phyloP scores from a whole-genome alignment of 2,329 filamentous ascomycete genomes.

The Phialophora chinensis region DNA sequence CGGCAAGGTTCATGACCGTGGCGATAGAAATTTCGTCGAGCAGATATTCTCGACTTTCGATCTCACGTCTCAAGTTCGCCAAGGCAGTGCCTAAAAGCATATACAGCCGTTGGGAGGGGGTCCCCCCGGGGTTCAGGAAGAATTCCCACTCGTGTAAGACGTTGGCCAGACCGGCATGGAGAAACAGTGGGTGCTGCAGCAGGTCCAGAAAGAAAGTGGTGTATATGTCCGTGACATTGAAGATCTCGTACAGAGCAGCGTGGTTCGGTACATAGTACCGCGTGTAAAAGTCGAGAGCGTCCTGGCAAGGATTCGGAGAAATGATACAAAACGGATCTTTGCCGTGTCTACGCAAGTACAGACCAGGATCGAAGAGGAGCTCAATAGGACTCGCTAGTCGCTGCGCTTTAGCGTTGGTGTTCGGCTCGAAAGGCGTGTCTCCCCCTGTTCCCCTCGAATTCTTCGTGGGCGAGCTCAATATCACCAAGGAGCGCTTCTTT shows the following conservation, averaged over 20 bases:
- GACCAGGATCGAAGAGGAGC: background rate
- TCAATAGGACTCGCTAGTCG: too few relatives aligned
- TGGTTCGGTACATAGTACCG: conserved; percentile 9
- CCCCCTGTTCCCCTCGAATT: background rate
- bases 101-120: background rate
- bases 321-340: conserved; percentile 1
- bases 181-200: background rate
- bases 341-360: conserved; percentile 1
- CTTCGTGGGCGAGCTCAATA: background rate
- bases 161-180: conserved; percentile 5
- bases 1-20: conserved; percentile 1
- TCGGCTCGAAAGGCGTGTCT: too few relatives aligned
- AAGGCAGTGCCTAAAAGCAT: background rate
- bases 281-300: conserved; percentile 8
- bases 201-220: background rate
- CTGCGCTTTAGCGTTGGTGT: too few relatives aligned
- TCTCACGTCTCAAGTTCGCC: conserved; percentile 2
- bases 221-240: conserved; percentile 13
- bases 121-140: background rate
- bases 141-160: conserved; percentile 3
- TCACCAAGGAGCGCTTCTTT: background rate
- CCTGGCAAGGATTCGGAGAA: background rate
- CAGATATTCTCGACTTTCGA: background rate
- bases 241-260: conserved; percentile 7
- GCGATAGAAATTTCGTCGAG: background rate